These are phyloP conservation scores for Papiliotrema nemorosa DNA, from an alignment of 1,284 basidiomycete genomes.

Conservation along the genomic window DNA sequence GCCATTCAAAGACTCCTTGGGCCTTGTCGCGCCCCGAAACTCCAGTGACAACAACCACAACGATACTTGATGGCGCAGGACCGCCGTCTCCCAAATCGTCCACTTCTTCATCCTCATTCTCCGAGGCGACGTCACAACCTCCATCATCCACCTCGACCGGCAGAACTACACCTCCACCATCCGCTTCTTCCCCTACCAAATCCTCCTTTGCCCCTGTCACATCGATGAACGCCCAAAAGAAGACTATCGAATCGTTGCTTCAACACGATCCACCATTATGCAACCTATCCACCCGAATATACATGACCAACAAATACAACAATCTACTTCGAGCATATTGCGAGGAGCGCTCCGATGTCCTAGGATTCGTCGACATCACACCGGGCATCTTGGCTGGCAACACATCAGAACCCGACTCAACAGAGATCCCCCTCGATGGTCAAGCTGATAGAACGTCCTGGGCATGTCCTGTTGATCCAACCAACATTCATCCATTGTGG, in stretches of 20 bases:
- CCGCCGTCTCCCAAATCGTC: slow-evolving; percentile 2
- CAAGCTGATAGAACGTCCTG: slow-evolving; percentile 30
- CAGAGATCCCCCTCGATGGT: background rate
- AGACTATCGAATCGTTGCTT: slow-evolving; percentile 26
- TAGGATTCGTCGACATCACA: slow-evolving; percentile 38
- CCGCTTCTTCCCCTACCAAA: background rate
- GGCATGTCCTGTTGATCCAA: slow-evolving; percentile 41
- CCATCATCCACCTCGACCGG: background rate
- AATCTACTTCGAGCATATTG: slow-evolving; percentile 27
- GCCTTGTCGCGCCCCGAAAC: slow-evolving; percentile 2
- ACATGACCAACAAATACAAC: slow-evolving; percentile 41
- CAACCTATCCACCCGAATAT: slow-evolving; percentile 34
- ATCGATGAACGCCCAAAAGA: slow-evolving; percentile 12
- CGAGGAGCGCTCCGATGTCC: slow-evolving; percentile 21
- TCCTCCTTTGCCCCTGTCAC: background rate
- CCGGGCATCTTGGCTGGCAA: slow-evolving; percentile 23
- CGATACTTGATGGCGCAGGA: slow-evolving; percentile 9
- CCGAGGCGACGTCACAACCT: background rate
- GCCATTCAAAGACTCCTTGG: slow-evolving; percentile 21
- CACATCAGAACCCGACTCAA: slow-evolving; percentile 7
- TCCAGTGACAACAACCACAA: slow-evolving; percentile 13
- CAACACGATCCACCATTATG: slow-evolving; percentile 34
- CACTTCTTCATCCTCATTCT: slow-evolving; percentile 5
- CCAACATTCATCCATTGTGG: slow-evolving; percentile 46
- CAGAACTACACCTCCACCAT: background rate